Conservation (phyloP, 768 basidiomycete species). For the Kwoniella bestiolae region DNA sequence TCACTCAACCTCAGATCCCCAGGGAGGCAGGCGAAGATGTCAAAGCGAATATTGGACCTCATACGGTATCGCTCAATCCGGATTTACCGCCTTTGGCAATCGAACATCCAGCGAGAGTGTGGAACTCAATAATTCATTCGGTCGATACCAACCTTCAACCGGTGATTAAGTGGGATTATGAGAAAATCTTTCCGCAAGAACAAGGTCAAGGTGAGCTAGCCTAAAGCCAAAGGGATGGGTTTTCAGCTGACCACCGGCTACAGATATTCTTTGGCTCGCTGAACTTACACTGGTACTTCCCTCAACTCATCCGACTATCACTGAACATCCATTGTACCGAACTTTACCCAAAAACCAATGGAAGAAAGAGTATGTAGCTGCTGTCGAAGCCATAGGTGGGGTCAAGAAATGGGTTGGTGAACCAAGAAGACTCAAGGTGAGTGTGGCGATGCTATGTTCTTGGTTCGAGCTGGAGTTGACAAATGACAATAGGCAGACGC, state of each 20-base stretch:
- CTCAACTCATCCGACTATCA: slow-evolving; percentile 35
- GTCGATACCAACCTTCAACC: slow-evolving; percentile 34
- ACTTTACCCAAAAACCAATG: slow-evolving; percentile 33
- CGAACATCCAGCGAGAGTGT: slow-evolving; percentile 46
- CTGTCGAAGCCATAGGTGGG: slow-evolving; percentile 36
- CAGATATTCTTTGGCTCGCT: slow-evolving; percentile 21
- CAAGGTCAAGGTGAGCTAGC: not conserved
- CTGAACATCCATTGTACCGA: slow-evolving; percentile 30
- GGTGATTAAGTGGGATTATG: slow-evolving; percentile 43
- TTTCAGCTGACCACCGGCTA: not conserved
- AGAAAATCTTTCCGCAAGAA: slow-evolving; percentile 12
- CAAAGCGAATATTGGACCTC: not conserved
- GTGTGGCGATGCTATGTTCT: too few species aligned
- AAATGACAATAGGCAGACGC: slow-evolving; percentile 36
- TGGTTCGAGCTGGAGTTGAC: not conserved
- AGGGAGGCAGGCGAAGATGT: not conserved
- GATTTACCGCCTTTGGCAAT: slow-evolving; percentile 41
- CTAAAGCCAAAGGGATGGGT: not conserved
- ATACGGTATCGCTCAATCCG: slow-evolving; percentile 29
- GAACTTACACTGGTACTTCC: slow-evolving; percentile 37
- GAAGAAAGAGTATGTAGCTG: slow-evolving; percentile 34
- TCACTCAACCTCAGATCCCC: not conserved
- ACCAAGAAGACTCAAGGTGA: slow-evolving; percentile 36
- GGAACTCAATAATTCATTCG: slow-evolving; percentile 43
- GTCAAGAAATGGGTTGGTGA: slow-evolving; percentile 38